These are phyloP conservation scores for Leccinum cinnamomeum DNA, from an alignment of 1,284 basidiomycete species.

Conservation along the genomic window DNA sequence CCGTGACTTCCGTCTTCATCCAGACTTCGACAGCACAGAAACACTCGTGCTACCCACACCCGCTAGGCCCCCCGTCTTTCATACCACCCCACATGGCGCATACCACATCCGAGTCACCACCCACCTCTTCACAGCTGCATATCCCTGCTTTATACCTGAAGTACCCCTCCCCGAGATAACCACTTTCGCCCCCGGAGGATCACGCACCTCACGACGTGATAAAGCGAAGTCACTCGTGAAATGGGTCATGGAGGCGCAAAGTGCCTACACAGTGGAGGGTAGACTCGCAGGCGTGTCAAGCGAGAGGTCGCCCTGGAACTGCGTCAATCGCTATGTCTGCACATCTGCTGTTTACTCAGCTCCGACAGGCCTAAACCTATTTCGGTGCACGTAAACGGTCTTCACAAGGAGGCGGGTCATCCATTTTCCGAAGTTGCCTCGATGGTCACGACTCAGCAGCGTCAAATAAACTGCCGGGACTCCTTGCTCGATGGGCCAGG, in stretches of 20 bases:
- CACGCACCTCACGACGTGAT: slow-evolving; percentile 35
- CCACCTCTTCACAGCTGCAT: slow-evolving; percentile 74
- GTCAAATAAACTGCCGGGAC: slow-evolving; percentile 41
- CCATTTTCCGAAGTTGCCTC: not conserved
- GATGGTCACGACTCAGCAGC: not conserved
- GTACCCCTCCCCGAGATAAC: slow-evolving; percentile 42
- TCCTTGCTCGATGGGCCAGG: slow-evolving; percentile 41
- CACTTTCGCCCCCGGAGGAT: slow-evolving; percentile 1
- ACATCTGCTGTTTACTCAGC: not conserved
- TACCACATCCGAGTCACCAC: slow-evolving; percentile 42
- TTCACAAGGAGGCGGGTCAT: slow-evolving; percentile 70
- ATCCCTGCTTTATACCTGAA: slow-evolving; percentile 55
- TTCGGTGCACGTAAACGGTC: slow-evolving; percentile 79
- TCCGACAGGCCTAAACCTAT: slow-evolving; percentile 55
- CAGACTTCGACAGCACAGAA: slow-evolving; percentile 7
- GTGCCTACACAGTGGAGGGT: slow-evolving; percentile 16
- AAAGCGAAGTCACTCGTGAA: slow-evolving; percentile 22
- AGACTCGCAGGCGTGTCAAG: slow-evolving; percentile 28
- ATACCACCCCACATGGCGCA: slow-evolving; percentile 14
- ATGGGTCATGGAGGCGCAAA: slow-evolving; percentile 26
- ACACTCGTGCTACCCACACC: slow-evolving; percentile 22
- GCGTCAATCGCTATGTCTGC: slow-evolving; percentile 55
- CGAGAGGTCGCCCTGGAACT: slow-evolving; percentile 52
- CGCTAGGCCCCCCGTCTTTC: slow-evolving; percentile 22
- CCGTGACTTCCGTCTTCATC: slow-evolving; percentile 11